A percentile compares a stretch with the other conserved stretches of the same genome.
phyloP scores from a whole-genome alignment of 768 basidiomycete species.

The Termitomyces sp. region DNA sequence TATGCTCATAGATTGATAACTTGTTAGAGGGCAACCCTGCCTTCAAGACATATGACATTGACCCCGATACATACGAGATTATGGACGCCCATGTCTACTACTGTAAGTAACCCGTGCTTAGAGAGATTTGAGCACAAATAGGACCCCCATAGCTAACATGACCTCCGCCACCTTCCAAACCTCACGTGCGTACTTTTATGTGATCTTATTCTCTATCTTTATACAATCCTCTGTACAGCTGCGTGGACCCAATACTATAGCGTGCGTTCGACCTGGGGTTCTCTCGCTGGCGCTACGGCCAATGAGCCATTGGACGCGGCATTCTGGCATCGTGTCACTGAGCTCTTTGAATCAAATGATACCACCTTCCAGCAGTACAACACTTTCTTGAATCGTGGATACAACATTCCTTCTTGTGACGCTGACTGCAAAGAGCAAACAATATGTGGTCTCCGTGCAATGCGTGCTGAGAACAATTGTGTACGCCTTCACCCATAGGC shows the following conservation, averaged over 20 bases:
- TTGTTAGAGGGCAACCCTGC: slow-evolving; percentile 44
- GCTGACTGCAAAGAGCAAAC: slow-evolving; percentile 31
- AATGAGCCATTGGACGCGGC: slow-evolving; percentile 36
- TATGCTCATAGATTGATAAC: background rate
- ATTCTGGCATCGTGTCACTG: slow-evolving; percentile 61
- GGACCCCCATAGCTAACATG: slow-evolving; percentile 29
- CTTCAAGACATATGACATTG: slow-evolving; percentile 58
- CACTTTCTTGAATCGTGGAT: slow-evolving; percentile 35
- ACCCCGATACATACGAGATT: slow-evolving; percentile 61
- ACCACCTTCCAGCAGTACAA: slow-evolving; percentile 41
- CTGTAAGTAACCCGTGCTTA: slow-evolving; percentile 25
- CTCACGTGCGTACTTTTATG: slow-evolving; percentile 28
- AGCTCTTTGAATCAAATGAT: slow-evolving; percentile 42
- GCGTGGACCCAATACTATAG: slow-evolving; percentile 53
- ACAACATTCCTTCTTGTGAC: slow-evolving; percentile 25
- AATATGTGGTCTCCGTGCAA: slow-evolving; percentile 38
- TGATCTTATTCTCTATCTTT: background rate
- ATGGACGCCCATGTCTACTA: slow-evolving; percentile 50
- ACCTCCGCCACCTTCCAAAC: slow-evolving; percentile 38
- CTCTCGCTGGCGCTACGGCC: slow-evolving; percentile 32
- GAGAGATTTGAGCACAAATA: background rate
- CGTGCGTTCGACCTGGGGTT: slow-evolving; percentile 45
- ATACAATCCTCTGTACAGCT: slow-evolving; percentile 21
- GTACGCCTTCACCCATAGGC: slow-evolving; percentile 17
- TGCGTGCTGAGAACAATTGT: slow-evolving; percentile 38